These are phyloP conservation scores for Zygoascus bituminiphila DNA, from an alignment of 805 yeast genomes.

Conservation along the genomic window DNA sequence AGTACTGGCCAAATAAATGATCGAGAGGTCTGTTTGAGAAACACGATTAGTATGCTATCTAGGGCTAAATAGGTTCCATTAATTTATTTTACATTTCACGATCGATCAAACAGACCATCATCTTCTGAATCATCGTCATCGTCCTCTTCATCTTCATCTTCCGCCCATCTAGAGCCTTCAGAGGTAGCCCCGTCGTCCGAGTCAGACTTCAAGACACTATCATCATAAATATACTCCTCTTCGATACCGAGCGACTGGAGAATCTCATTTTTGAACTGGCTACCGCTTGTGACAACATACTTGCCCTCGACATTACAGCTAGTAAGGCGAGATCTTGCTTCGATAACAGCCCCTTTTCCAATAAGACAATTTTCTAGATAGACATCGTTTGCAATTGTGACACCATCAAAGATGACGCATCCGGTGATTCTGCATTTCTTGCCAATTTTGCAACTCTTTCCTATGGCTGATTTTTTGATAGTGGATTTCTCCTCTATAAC, in stretches of 20 bases:
- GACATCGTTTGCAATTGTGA: conserved; percentile 63
- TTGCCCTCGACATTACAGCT: conserved; percentile 83
- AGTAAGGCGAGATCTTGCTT: conserved; percentile 54
- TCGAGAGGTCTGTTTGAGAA: too few relatives aligned
- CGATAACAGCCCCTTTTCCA: conserved; percentile 61
- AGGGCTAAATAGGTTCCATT: too few relatives aligned
- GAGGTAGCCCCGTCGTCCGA: conserved; percentile 1
- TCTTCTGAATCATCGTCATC: neutral
- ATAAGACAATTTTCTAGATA: conserved; percentile 75
- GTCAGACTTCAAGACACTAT: neutral
- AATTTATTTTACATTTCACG: neutral
- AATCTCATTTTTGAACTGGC: conserved; percentile 31
- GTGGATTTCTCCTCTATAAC: conserved; percentile 71
- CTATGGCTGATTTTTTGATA: conserved; percentile 79
- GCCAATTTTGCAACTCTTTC: conserved; percentile 68
- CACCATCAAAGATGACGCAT: conserved; percentile 67
- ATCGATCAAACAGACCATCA: conserved; percentile 1
- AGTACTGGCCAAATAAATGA: too few relatives aligned
- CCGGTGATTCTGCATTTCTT: conserved; percentile 83
- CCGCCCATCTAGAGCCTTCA: conserved; percentile 2
- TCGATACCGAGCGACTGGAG: conserved; percentile 1
- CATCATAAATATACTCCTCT: conserved; percentile 1
- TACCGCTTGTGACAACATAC: conserved; percentile 45
- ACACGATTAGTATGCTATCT: too few relatives aligned
- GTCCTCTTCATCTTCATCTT: neutral